Base-by-base conservation (phyloP, 2,329 filamentous ascomycete genomes). In the Fusarium domesticum region DNA sequence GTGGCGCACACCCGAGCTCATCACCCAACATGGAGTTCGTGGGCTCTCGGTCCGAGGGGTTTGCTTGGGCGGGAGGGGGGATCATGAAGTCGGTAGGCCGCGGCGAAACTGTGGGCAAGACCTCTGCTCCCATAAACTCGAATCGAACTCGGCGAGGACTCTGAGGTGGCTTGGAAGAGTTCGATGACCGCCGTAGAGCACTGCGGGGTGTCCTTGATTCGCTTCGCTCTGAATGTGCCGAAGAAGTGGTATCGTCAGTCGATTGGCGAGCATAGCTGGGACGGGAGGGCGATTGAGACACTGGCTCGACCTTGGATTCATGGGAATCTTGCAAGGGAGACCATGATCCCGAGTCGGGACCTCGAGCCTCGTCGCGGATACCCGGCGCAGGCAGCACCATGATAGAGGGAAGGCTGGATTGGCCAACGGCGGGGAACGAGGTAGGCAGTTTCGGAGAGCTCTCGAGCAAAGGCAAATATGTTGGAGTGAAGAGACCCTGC, bases 141-240 rank as follows among this genome's bases (percentile, higher is more conserved):
- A 84, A 84, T 37, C 81, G 79, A 44, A 84, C 81, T 47, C 78
- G 73, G 20, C 80, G 74, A n/a, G 78, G 78, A 56, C 78, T 81
- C 34, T 71, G 69, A 6, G 65, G 67, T 41, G 73, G 71, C 38
- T 70, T 74, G 18, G 75, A 72, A 23, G 68, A 71, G 54, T 73
- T 79, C 6, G 76, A 79, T 1, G 76, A 74, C 37, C 79, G 72
- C 45, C 81, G 75, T 44, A 84, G 63, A 35, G 78, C 81, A 56
- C 81, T 83, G 51, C 78, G 71, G 36, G 73, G 72, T 30, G 64
- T 63, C 52, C 70, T 72, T 17, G 67, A 66, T 37, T 77, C 71
- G 63, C 77, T 80, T 56, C 70, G 69, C 53, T 80, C 73, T 12
- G 79, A 82, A 14, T 70, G 66, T 20, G 70, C 62, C 5, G 79